Percentiles rank a stretch among this genome's conserved stretches.
Conservation (phyloP, 2,329 filamentous ascomycete genomes). For the Pseudocercospora fuligena region DNA sequence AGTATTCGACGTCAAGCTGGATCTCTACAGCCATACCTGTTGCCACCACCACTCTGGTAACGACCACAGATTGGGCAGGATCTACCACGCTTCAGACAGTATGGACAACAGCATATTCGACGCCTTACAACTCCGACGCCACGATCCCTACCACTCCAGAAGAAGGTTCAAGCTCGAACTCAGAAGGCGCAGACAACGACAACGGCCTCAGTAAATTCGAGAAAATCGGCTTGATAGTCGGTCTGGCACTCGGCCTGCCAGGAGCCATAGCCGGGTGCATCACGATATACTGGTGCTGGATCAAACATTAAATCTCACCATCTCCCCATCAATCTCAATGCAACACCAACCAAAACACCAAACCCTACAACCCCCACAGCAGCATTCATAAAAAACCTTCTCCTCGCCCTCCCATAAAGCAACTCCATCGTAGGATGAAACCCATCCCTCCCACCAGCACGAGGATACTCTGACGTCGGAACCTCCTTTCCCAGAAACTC, state of each 20-base stretch:
- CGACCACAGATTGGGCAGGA: neutral
- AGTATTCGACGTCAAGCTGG: neutral
- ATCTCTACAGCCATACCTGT: neutral
- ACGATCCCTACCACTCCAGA: neutral
- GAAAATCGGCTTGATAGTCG: too few species aligned
- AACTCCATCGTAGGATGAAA: neutral
- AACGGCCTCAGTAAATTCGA: too few species aligned
- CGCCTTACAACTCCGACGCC: neutral
- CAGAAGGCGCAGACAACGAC: neutral
- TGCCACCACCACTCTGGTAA: neutral
- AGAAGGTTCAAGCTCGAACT: neutral
- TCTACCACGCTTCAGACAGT: neutral
- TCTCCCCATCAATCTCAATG: too few species aligned
- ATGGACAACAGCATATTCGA: neutral
- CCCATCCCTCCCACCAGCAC: neutral
- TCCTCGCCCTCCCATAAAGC: neutral
- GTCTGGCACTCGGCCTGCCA: too few species aligned
- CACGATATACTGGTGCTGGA: too few species aligned
- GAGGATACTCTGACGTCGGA: neutral
- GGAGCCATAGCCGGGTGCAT: too few species aligned
- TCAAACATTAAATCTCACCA: too few species aligned
- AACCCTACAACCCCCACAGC: neutral
- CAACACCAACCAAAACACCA: neutral
- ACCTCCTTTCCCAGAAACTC: slow-evolving; percentile 6
- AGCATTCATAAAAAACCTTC: neutral